These are phyloP conservation scores for Cubamyces sp. DNA, from an alignment of 768 basidiomycete species.

Conservation along the genomic window DNA sequence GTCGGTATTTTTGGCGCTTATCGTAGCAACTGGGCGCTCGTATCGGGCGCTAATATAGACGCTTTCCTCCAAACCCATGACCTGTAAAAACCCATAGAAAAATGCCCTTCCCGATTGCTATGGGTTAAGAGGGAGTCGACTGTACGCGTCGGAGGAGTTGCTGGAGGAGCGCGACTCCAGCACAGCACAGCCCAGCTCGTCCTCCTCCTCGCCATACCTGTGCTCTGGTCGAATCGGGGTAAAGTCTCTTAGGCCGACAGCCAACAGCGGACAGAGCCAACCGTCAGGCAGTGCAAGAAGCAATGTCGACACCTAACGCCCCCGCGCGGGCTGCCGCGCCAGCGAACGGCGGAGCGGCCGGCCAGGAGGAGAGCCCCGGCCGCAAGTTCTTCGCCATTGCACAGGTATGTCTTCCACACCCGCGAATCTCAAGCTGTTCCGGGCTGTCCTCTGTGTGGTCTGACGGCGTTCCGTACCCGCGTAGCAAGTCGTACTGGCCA, in stretches of 20 bases:
- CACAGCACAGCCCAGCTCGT: background rate
- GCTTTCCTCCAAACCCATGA: no score
- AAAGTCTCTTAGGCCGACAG: background rate
- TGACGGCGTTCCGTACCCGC: constrained; percentile 4
- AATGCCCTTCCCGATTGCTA: no score
- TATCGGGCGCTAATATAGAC: no score
- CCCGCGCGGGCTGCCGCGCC: constrained; percentile 27
- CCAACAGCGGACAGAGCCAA: constrained; percentile 4
- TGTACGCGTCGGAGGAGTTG: background rate
- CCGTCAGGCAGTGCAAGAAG: constrained; percentile 14
- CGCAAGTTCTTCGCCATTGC: constrained; percentile 43
- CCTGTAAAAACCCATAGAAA: no score
- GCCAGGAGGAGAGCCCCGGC: constrained; percentile 40
- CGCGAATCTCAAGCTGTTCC: background rate
- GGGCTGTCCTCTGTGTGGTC: background rate
- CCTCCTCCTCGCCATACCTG: background rate
- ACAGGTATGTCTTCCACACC: constrained; percentile 41
- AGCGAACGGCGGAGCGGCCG: constrained; percentile 29
- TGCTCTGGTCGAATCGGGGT: background rate
- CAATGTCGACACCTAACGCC: constrained; percentile 29
- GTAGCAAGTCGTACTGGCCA: constrained; percentile 73
- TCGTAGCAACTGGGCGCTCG: no score
- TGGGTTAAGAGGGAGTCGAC: no score
- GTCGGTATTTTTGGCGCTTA: no score
- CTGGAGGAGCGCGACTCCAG: constrained; percentile 1